Evolutionary conservation across 306 rosid species (phyloP).

Genomic region (Astragalus membranaceus): DNA sequence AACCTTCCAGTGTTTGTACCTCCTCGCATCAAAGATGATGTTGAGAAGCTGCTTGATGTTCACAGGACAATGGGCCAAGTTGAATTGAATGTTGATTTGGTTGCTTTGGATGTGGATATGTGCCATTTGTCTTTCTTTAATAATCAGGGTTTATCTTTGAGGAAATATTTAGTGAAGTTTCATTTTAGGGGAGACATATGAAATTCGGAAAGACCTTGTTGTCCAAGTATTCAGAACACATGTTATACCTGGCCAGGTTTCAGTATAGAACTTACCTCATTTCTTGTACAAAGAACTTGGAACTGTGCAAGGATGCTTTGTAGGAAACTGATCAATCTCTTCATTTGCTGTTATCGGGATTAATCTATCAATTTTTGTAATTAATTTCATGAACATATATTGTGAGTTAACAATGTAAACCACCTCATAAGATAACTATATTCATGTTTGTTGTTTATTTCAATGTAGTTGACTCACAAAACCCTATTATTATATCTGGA

Average conservation of each 20-base stretch:
- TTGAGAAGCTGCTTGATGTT: constrained; percentile 77
- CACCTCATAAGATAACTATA: too few species aligned
- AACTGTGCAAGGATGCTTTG: not conserved
- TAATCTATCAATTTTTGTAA: too few species aligned
- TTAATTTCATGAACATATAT: too few species aligned
- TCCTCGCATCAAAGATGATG: constrained; percentile 82
- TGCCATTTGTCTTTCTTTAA: constrained; percentile 19
- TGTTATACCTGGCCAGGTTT: constrained; percentile 92
- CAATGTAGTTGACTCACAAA: too few species aligned
- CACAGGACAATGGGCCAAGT: constrained; percentile 82
- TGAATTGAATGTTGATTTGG: constrained; percentile 71
- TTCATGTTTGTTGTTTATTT: too few species aligned
- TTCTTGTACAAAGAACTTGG: too few species aligned
- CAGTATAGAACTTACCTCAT: not conserved
- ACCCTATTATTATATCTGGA: too few species aligned
- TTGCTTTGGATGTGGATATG: constrained; percentile 85
- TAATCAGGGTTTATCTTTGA: not conserved
- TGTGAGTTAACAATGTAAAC: too few species aligned
- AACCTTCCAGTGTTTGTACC: constrained; percentile 87
- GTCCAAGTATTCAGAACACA: constrained; percentile 89
- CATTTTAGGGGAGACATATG: constrained; percentile 86
- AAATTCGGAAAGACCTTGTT: constrained; percentile 79
- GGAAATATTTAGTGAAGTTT: constrained; percentile 21
- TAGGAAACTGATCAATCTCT: too few species aligned
- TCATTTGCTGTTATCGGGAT: too few species aligned